Conservation (phyloP, 2,329 filamentous ascomycete species). For the Fusarium pininemorale region DNA sequence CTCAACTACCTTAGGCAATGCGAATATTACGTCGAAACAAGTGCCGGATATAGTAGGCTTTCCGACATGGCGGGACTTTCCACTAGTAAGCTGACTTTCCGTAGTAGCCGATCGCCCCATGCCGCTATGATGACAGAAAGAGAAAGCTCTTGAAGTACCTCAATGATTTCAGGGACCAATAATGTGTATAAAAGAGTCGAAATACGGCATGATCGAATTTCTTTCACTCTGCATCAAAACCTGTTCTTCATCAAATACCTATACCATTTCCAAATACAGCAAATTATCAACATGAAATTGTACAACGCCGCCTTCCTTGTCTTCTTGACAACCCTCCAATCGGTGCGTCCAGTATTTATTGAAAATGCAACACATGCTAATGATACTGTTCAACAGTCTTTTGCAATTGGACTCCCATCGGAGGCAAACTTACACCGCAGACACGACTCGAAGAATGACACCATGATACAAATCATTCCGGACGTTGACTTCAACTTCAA, state of each 20-base stretch:
- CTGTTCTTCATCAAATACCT: neutral
- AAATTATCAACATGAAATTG: neutral
- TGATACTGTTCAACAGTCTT: neutral
- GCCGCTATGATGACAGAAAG: neutral
- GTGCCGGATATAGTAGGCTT: neutral
- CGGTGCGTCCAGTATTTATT: neutral
- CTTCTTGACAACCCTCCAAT: neutral
- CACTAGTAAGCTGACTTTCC: neutral
- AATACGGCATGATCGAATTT: neutral
- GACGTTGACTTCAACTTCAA: conserved; percentile 15
- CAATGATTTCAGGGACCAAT: too few relatives aligned
- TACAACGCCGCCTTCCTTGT: neutral
- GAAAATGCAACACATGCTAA: neutral
- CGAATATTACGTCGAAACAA: neutral
- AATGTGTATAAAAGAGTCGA: neutral
- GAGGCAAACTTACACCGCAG: neutral
- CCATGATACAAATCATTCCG: neutral
- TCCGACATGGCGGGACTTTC: neutral
- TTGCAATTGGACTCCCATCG: neutral
- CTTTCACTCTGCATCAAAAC: neutral
- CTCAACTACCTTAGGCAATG: neutral
- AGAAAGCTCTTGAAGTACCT: neutral
- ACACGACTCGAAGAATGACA: neutral
- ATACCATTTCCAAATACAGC: neutral
- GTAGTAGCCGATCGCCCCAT: neutral